Conservation (phyloP, 306 rosid genomes). For the Astragalus membranaceus region DNA sequence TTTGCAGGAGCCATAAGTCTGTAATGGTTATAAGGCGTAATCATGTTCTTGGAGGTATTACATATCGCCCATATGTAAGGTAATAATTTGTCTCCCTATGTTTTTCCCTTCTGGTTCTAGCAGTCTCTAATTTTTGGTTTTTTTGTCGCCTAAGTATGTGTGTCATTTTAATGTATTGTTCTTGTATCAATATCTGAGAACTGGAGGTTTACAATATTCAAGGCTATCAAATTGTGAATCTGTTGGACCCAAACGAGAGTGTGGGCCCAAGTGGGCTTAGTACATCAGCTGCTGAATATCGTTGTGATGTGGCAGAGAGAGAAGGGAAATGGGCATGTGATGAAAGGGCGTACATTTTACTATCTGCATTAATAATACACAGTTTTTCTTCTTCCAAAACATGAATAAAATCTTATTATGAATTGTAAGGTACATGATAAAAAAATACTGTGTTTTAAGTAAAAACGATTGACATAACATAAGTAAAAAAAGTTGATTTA, state of each 20-base stretch:
- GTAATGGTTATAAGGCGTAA: constrained; percentile 87
- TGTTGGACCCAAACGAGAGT: too few relatives aligned
- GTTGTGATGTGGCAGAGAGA: too few relatives aligned
- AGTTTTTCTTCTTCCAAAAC: background rate
- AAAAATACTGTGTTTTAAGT: background rate
- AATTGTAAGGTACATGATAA: background rate
- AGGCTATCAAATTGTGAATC: too few relatives aligned
- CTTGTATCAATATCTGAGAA: background rate
- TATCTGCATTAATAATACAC: too few relatives aligned
- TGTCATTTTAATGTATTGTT: background rate
- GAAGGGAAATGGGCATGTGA: too few relatives aligned
- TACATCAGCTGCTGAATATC: too few relatives aligned
- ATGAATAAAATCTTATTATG: background rate
- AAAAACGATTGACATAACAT: background rate
- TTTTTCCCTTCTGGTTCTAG: background rate
- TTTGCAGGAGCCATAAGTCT: constrained; percentile 86
- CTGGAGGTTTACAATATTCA: background rate
- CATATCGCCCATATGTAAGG: constrained; percentile 94
- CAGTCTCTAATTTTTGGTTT: background rate
- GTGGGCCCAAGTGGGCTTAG: too few relatives aligned
- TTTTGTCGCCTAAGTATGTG: background rate
- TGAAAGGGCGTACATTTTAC: too few relatives aligned
- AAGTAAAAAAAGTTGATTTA: background rate
- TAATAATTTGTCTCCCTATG: constrained; percentile 18
- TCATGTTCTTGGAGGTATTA: constrained; percentile 91